These are phyloP conservation scores for Pyricularia pennisetigena DNA, from an alignment of 2,329 filamentous ascomycete species.

Conservation along the genomic window DNA sequence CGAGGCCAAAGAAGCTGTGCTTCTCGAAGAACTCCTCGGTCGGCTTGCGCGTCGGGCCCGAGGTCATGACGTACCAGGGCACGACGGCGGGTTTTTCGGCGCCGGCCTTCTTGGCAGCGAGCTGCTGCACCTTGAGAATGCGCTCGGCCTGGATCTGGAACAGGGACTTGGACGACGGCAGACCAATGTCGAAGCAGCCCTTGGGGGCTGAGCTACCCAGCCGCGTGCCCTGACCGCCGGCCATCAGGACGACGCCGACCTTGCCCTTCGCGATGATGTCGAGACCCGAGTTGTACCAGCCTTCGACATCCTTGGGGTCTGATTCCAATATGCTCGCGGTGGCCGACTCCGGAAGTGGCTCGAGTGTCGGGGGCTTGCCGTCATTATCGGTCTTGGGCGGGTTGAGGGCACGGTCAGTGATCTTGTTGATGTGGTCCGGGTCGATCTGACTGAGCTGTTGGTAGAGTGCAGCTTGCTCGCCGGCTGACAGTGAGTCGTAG, in stretches of 20 bases:
- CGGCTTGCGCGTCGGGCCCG: conserved; percentile 79
- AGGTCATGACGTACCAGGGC: conserved; percentile 99
- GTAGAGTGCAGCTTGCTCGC: conserved; percentile 71
- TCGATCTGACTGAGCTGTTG: conserved; percentile 75
- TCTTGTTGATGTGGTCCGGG: conserved; percentile 76
- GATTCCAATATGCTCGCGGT: conserved; percentile 90
- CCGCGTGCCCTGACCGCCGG: conserved; percentile 90
- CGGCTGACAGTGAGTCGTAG: conserved; percentile 65
- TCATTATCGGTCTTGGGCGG: conserved; percentile 52
- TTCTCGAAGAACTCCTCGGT: conserved; percentile 92
- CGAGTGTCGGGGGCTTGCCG: conserved; percentile 47
- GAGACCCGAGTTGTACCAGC: conserved; percentile 76
- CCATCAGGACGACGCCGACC: conserved; percentile 87
- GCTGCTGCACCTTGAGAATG: conserved; percentile 73
- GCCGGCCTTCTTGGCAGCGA: conserved; percentile 63
- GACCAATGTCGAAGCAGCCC: conserved; percentile 93
- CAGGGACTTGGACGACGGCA: conserved; percentile 85
- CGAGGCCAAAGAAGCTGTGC: conserved; percentile 83
- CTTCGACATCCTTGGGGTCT: conserved; percentile 62
- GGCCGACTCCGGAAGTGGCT: conserved; percentile 79
- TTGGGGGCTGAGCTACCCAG: conserved; percentile 93
- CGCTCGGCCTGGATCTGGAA: conserved; percentile 98
- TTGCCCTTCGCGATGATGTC: conserved; percentile 71
- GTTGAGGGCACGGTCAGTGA: conserved; percentile 73
- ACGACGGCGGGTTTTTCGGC: conserved; percentile 50